These are phyloP conservation scores for Pleurotus pulmonarius DNA, from an alignment of 768 basidiomycete species.

Conservation along the genomic window DNA sequence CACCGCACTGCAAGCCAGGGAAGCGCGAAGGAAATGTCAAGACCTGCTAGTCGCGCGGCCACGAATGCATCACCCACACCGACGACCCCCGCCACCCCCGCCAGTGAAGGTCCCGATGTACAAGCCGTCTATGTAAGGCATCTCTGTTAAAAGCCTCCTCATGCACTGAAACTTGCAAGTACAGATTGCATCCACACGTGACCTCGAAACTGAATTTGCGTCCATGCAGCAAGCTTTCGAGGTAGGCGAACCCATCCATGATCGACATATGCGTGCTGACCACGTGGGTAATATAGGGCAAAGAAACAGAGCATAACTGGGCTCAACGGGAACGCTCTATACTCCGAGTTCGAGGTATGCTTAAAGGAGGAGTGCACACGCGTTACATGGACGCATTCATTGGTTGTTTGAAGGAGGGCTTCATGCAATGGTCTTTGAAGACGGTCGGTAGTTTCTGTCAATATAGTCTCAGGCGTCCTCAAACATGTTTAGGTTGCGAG, in stretches of 20 bases:
- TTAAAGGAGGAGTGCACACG: conserved; percentile 78
- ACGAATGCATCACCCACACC: conserved; percentile 51
- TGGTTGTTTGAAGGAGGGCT: conserved; percentile 67
- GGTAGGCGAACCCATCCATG: conserved; percentile 33
- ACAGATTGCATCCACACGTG: conserved; percentile 80
- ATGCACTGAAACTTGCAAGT: background rate
- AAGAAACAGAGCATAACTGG: conserved; percentile 98
- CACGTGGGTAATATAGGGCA: conserved; percentile 54
- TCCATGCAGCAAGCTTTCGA: conserved; percentile 79
- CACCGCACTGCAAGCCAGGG: conserved; percentile 46
- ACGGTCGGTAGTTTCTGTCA: conserved; percentile 48
- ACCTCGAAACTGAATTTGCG: conserved; percentile 83
- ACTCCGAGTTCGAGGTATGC: conserved; percentile 80
- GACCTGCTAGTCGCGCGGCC: conserved; percentile 40
- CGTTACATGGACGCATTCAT: conserved; percentile 76
- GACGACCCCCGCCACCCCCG: conserved; percentile 32
- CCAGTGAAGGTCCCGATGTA: conserved; percentile 44
- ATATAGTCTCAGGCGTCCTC: background rate
- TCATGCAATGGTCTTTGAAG: conserved; percentile 81
- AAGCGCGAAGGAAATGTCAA: conserved; percentile 36
- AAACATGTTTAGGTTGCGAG: conserved; percentile 61
- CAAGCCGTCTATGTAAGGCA: conserved; percentile 65
- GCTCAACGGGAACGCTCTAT: conserved; percentile 73
- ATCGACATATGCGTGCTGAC: conserved; percentile 5
- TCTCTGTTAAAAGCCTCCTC: conserved; percentile 1